These are phyloP conservation scores for Arachnopeziza araneosa DNA, from an alignment of 2,329 filamentous ascomycete genomes.

Conservation along the genomic window DNA sequence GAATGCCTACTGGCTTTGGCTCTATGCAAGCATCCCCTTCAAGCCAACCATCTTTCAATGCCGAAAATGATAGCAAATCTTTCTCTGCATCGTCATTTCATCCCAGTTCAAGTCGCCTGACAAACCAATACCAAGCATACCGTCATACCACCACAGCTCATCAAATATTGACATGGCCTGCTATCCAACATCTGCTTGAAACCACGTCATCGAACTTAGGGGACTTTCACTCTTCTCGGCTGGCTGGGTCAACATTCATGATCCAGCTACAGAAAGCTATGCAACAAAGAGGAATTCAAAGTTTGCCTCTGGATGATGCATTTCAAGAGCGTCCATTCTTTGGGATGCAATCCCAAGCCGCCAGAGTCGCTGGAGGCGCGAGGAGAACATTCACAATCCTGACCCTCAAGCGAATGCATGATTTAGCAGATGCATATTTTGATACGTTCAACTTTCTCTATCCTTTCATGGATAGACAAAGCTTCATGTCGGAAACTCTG, in stretches of 20 bases:
- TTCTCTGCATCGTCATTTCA: constrained; percentile 18
- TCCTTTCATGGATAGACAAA: constrained; percentile 52
- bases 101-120: constrained; percentile 13
- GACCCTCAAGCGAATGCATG: constrained; percentile 44
- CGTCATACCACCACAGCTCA: constrained; percentile 38
- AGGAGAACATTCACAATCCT: constrained; percentile 32
- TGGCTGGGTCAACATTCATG: constrained; percentile 34
- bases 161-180: constrained; percentile 47
- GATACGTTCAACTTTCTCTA: constrained; percentile 53
- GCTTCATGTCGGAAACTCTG: constrained; percentile 45
- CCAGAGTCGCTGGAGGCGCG: constrained; percentile 20
- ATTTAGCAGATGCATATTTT: constrained; percentile 50
- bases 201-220: constrained; percentile 29
- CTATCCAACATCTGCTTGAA: constrained; percentile 36
- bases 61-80: constrained; percentile 18
- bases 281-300: constrained; percentile 11
- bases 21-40: constrained; percentile 24
- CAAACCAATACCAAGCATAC: constrained; percentile 17
- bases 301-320: constrained; percentile 23
- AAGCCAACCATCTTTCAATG: constrained; percentile 19
- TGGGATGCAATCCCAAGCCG: constrained; percentile 29
- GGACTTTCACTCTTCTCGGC: constrained; percentile 32
- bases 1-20: constrained; percentile 4
- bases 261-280: constrained; percentile 24
- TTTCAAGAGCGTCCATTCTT: constrained; percentile 23